Conservation (phyloP, 495 filamentous ascomycete genomes). For the Neurospora discreta region DNA sequence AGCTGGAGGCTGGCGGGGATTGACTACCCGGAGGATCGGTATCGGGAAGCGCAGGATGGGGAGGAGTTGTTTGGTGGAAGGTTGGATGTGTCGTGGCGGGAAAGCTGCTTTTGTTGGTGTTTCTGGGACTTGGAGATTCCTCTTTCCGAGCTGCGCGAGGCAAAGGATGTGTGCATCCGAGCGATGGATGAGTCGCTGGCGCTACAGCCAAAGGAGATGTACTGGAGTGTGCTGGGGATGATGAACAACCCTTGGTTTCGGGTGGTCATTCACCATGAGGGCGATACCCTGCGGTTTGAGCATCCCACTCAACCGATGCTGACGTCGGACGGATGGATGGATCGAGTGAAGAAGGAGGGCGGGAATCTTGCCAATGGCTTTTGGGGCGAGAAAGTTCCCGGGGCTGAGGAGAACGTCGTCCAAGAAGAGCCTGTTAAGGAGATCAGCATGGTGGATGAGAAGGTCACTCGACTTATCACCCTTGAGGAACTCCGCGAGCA, state of each 20-base stretch:
- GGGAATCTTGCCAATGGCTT: constrained; percentile 72
- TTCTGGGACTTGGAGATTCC: constrained; percentile 78
- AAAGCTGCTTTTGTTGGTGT: constrained; percentile 84
- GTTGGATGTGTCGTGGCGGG: constrained; percentile 73
- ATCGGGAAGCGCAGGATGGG: constrained; percentile 53
- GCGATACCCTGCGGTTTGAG: constrained; percentile 61
- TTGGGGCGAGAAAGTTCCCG: constrained; percentile 69
- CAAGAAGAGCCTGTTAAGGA: constrained; percentile 41
- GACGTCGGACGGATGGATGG: constrained; percentile 89
- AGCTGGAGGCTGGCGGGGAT: constrained; percentile 75
- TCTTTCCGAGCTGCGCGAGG: constrained; percentile 46
- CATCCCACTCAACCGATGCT: constrained; percentile 81
- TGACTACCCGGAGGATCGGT: constrained; percentile 78
- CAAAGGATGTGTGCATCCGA: constrained; percentile 68
- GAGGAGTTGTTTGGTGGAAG: constrained; percentile 64
- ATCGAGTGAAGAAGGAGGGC: constrained; percentile 78
- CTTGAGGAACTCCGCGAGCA: constrained; percentile 66
- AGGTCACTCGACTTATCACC: constrained; percentile 49
- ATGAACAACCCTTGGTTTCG: constrained; percentile 98
- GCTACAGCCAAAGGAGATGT: constrained; percentile 86
- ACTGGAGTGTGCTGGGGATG: constrained; percentile 95
- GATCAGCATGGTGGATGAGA: constrained; percentile 72
- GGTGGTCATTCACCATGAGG: constrained; percentile 65
- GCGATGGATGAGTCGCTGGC: constrained; percentile 91
- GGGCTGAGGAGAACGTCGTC: constrained; percentile 36